Percentiles rank a stretch among this genome's conserved stretches.
Evolutionary conservation across 2,329 filamentous ascomycete species (phyloP).

Genomic region (Claviceps spartinae): DNA sequence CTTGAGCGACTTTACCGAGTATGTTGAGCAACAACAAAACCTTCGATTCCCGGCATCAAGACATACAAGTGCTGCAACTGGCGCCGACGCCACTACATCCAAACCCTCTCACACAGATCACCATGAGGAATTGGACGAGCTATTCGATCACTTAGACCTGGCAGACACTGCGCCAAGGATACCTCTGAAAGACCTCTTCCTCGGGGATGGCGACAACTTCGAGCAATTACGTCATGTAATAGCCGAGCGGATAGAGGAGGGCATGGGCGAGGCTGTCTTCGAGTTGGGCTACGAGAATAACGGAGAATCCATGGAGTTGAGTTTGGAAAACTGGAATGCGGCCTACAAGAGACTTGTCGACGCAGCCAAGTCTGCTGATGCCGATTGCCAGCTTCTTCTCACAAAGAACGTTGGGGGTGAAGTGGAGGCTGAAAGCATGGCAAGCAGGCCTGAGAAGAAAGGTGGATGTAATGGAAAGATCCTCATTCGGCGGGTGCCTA

Average conservation of each 20-base stretch:
- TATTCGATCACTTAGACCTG: slow-evolving; percentile 80
- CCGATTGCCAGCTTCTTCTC: slow-evolving; percentile 69
- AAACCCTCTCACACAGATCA: slow-evolving; percentile 26
- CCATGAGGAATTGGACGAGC: slow-evolving; percentile 77
- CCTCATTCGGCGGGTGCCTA: slow-evolving; percentile 62
- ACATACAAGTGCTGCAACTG: slow-evolving; percentile 13
- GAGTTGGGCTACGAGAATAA: slow-evolving; percentile 86
- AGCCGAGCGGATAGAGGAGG: slow-evolving; percentile 59
- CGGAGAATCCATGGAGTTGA: slow-evolving; percentile 71
- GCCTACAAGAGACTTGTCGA: slow-evolving; percentile 53
- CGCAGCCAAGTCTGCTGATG: slow-evolving; percentile 50
- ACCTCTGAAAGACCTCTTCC: slow-evolving; percentile 62
- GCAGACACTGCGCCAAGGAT: slow-evolving; percentile 54
- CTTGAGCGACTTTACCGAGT: slow-evolving; percentile 92
- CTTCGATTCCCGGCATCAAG: slow-evolving; percentile 42
- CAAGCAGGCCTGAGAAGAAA: slow-evolving; percentile 45
- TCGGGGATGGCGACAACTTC: slow-evolving; percentile 46
- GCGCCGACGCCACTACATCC: slow-evolving; percentile 15
- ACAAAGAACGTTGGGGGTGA: slow-evolving; percentile 82
- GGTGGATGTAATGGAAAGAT: slow-evolving; percentile 74
- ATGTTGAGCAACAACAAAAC: slow-evolving; percentile 87
- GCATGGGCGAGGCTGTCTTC: slow-evolving; percentile 79
- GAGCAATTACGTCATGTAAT: slow-evolving; percentile 53
- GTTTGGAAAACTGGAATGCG: slow-evolving; percentile 57
- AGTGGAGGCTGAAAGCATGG: slow-evolving; percentile 51